These are phyloP conservation scores for Leptosphaerulina australis DNA, from an alignment of 2,329 filamentous ascomycete genomes.

Conservation along the genomic window DNA sequence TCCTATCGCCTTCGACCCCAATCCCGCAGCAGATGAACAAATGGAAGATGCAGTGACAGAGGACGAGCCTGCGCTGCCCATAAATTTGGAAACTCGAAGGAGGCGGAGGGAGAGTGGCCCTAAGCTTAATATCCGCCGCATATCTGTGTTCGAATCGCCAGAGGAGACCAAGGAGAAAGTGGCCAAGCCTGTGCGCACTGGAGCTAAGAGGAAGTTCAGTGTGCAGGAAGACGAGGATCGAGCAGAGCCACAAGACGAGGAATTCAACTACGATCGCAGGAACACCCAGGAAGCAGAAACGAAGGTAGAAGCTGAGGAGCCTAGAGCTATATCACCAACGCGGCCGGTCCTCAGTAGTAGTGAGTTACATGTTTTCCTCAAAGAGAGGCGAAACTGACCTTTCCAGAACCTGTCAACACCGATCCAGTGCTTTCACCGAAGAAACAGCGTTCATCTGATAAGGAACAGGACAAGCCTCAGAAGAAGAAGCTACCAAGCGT, in stretches of 20 bases:
- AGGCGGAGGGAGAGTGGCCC: slow-evolving; percentile 59
- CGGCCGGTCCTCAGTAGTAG: slow-evolving; percentile 52
- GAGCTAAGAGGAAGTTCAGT: slow-evolving; percentile 64
- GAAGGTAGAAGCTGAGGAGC: slow-evolving; percentile 23
- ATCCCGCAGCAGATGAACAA: slow-evolving; percentile 28
- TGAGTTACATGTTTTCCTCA: slow-evolving; percentile 32
- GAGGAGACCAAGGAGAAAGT: slow-evolving; percentile 40
- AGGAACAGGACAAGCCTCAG: slow-evolving; percentile 36
- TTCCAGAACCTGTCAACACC: slow-evolving; percentile 58
- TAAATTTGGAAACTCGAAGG: slow-evolving; percentile 59
- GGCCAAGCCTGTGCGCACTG: slow-evolving; percentile 50
- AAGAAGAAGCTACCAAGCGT: slow-evolving; percentile 32
- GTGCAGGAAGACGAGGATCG: slow-evolving; percentile 58
- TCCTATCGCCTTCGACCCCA: slow-evolving; percentile 53
- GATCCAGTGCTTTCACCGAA: slow-evolving; percentile 52
- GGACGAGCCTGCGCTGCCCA: slow-evolving; percentile 48
- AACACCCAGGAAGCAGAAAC: slow-evolving; percentile 28
- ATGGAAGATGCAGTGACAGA: slow-evolving; percentile 43
- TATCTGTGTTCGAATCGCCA: slow-evolving; percentile 53
- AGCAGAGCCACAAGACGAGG: slow-evolving; percentile 41
- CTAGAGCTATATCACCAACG: slow-evolving; percentile 28
- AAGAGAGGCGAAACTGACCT: slow-evolving; percentile 24
- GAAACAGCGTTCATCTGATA: slow-evolving; percentile 42
- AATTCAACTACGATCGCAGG: slow-evolving; percentile 57
- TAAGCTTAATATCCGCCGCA: slow-evolving; percentile 51